Percentiles rank a stretch among this genome's conserved stretches.
phyloP scores from a whole-genome alignment of 31 red algal genomes.

The Odonthalia washingtoniensis region DNA sequence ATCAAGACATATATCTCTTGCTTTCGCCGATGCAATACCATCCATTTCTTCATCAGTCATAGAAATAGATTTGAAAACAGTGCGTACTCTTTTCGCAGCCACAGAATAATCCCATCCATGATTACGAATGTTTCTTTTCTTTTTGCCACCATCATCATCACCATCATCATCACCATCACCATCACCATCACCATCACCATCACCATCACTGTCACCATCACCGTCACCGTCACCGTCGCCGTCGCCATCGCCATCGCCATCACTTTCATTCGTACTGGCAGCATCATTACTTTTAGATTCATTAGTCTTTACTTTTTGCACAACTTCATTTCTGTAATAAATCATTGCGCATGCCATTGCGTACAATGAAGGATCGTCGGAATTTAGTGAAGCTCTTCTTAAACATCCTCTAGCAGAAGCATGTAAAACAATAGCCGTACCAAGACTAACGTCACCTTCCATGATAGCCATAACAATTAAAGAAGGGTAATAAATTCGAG shows the following conservation, averaged over 20 bases:
- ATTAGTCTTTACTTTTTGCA: not conserved
- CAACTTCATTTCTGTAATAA: constrained; percentile 42
- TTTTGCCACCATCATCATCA: too few species aligned
- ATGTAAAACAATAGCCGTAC: constrained; percentile 56
- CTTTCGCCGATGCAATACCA: not conserved
- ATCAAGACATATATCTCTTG: constrained; percentile 20
- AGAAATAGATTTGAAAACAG: constrained; percentile 41
- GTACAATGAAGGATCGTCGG: constrained; percentile 46
- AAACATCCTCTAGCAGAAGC: constrained; percentile 60
- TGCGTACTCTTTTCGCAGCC: too few species aligned
- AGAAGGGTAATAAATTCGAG: constrained; percentile 47
- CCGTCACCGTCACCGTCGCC: too few species aligned
- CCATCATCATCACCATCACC: too few species aligned
- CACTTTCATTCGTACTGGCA: constrained; percentile 28
- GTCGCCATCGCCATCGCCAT: too few species aligned
- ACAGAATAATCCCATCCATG: too few species aligned
- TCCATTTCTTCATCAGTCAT: constrained; percentile 53
- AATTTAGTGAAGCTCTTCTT: constrained; percentile 54
- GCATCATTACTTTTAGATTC: not conserved
- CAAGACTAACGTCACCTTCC: constrained; percentile 47
- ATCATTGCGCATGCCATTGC: constrained; percentile 54
- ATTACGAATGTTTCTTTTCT: too few species aligned
- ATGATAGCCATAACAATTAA: constrained; percentile 59
- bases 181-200: too few species aligned
- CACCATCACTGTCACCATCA: too few species aligned